These are phyloP conservation scores for Brassica napus DNA, from an alignment of 345 rosid genomes.

Conservation along the genomic window DNA sequence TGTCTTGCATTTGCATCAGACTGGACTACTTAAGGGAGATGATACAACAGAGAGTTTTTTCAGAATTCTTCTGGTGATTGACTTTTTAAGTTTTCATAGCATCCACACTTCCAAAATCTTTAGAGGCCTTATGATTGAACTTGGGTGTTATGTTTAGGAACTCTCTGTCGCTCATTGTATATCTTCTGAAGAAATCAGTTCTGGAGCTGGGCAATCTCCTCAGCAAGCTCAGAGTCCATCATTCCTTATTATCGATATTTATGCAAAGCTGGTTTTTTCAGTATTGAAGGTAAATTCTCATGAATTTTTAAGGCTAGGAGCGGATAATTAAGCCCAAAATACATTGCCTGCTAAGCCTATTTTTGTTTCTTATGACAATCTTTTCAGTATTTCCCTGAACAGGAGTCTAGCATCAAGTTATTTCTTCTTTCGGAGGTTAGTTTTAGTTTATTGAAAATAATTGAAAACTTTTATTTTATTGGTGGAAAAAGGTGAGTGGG, in stretches of 20 bases:
- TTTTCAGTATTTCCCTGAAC: constrained; percentile 64
- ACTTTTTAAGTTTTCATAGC: neutral
- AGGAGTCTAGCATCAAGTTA: constrained; percentile 63
- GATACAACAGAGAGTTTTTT: constrained; percentile 82
- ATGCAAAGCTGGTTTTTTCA: constrained; percentile 78
- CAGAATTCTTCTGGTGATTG: constrained; percentile 64
- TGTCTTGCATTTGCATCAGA: constrained; percentile 73
- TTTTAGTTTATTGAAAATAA: neutral
- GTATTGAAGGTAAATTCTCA: constrained; percentile 59
- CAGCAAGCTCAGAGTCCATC: constrained; percentile 74
- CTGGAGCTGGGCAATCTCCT: constrained; percentile 60
- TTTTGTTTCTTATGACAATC: neutral
- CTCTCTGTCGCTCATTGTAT: constrained; percentile 84
- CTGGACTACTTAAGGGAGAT: constrained; percentile 85
- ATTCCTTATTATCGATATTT: constrained; percentile 82
- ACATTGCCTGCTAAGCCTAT: constrained; percentile 39
- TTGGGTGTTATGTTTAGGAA: constrained; percentile 50
- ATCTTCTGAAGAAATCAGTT: constrained; percentile 63
- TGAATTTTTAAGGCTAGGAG: constrained; percentile 27
- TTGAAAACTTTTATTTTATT: neutral
- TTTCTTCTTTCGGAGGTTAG: constrained; percentile 74
- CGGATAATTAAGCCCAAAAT: neutral
- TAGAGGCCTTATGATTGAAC: constrained; percentile 1
- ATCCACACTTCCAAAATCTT: neutral
- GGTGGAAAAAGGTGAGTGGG: neutral